Evolutionary conservation across 2,329 filamentous ascomycete species (phyloP).

Genomic region (Xylaria sp.): DNA sequence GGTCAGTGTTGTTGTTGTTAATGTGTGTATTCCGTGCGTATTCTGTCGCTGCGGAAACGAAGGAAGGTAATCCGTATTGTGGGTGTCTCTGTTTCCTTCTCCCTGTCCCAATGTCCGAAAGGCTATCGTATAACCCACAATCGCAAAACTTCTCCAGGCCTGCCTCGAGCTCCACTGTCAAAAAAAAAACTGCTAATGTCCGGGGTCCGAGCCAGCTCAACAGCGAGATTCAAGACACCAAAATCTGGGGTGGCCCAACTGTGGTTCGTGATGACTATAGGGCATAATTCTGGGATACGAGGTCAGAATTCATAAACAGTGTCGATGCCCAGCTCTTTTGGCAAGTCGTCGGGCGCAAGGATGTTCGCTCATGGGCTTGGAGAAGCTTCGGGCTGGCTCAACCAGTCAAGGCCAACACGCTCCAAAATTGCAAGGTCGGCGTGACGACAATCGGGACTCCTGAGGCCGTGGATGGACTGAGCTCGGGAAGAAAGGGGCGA

Average conservation of each 20-base stretch:
- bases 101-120: background rate
- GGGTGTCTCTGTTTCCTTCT: background rate
- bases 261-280: slow-evolving; percentile 4
- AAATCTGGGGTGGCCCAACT: slow-evolving; percentile 4
- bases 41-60: background rate
- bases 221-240: slow-evolving; percentile 2
- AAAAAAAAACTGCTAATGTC: slow-evolving; percentile 1
- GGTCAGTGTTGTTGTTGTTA: background rate
- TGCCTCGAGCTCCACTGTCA: background rate
- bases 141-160: background rate
- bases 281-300: slow-evolving; percentile 10
- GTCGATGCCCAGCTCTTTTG: background rate
- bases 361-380: slow-evolving; percentile 3
- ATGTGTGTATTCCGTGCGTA: background rate
- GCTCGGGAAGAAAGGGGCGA: background rate
- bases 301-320: background rate
- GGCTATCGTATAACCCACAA: background rate
- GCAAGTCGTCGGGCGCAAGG: background rate
- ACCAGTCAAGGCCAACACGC: background rate
- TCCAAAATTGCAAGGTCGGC: background rate
- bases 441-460: background rate
- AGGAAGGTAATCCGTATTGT: background rate
- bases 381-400: slow-evolving; percentile 2
- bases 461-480: background rate
- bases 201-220: slow-evolving; percentile 4